A percentile compares a stretch with the other conserved stretches of the same genome.
These are phyloP conservation scores for Aspergillus affinis DNA, from an alignment of 495 filamentous ascomycete species.

Conservation along the genomic window DNA sequence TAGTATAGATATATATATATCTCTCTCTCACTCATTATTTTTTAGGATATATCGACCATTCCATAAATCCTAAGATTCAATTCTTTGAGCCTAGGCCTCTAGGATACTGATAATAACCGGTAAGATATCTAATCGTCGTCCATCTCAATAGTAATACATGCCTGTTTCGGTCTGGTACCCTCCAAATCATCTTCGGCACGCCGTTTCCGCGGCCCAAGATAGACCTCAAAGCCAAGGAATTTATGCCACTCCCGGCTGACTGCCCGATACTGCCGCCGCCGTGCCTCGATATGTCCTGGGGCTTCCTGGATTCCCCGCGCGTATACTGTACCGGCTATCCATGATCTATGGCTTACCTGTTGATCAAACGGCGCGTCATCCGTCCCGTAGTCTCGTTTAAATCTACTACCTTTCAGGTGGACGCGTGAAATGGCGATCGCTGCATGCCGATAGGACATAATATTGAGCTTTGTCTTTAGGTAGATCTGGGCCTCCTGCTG, in stretches of 20 bases:
- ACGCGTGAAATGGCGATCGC: conserved; percentile 2
- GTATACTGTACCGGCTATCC: conserved; percentile 2
- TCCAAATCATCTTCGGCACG: background rate
- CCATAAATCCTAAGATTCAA: too few relatives aligned
- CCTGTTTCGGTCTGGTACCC: background rate
- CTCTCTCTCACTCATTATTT: too few relatives aligned
- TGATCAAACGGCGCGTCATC: background rate
- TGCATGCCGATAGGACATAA: background rate
- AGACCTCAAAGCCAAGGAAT: conserved; percentile 1
- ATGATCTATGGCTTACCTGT: background rate
- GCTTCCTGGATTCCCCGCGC: background rate
- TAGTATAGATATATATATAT: too few relatives aligned
- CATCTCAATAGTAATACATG: background rate
- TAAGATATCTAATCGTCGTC: too few relatives aligned
- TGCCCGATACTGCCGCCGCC: background rate
- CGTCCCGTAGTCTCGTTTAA: conserved; percentile 3
- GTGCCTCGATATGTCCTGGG: conserved; percentile 3
- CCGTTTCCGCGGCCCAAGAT: conserved; percentile 1
- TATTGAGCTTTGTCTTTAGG: conserved; percentile 1
- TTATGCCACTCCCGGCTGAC: conserved; percentile 2
- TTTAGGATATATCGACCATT: too few relatives aligned
- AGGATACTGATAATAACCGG: too few relatives aligned
- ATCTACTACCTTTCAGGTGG: background rate
- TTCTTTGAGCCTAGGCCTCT: too few relatives aligned
- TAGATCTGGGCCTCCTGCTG: conserved; percentile 4